Conservation (phyloP, 2,329 filamentous ascomycete species). For the Aspergillus neotritici region DNA sequence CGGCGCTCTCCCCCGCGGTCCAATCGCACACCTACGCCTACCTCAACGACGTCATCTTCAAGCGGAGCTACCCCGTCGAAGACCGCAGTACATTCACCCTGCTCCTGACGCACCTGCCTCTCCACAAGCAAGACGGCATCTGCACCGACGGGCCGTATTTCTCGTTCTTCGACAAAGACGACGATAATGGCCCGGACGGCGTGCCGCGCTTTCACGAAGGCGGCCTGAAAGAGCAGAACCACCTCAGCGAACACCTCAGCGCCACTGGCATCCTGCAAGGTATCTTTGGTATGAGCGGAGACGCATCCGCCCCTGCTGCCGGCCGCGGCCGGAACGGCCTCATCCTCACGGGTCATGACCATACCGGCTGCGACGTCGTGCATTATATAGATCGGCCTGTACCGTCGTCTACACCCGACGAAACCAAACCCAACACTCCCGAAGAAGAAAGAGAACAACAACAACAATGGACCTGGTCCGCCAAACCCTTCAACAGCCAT, state of each 20-base stretch:
- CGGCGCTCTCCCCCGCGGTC: constrained; percentile 60
- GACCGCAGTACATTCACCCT: constrained; percentile 67
- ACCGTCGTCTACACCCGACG: constrained; percentile 1
- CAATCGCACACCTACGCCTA: constrained; percentile 75
- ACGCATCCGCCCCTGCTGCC: constrained; percentile 51
- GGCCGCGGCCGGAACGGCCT: constrained; percentile 69
- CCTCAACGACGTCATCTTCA: constrained; percentile 52
- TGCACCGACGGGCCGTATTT: constrained; percentile 84
- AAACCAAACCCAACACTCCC: constrained; percentile 8
- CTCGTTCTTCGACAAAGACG: constrained; percentile 64
- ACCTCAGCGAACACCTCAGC: constrained; percentile 68
- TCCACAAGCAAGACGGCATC: constrained; percentile 74
- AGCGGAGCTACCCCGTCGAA: constrained; percentile 55
- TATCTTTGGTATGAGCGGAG: constrained; percentile 69
- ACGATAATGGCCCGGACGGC: constrained; percentile 52
- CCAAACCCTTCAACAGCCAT: constrained; percentile 23
- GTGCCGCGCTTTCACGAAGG: constrained; percentile 33
- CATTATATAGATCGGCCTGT: constrained; percentile 67
- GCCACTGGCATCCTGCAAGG: constrained; percentile 70
- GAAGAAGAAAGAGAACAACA: constrained; percentile 7
- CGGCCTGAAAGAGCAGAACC: constrained; percentile 78
- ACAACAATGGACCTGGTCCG: constrained; percentile 32
- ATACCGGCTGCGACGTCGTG: constrained; percentile 85
- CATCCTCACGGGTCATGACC: constrained; percentile 89
- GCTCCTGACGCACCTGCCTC: constrained; percentile 83